A percentile compares a stretch with the other conserved stretches of the same genome.
Conservation (phyloP, 768 basidiomycete genomes). For the Dacryopinax primogenitus region DNA sequence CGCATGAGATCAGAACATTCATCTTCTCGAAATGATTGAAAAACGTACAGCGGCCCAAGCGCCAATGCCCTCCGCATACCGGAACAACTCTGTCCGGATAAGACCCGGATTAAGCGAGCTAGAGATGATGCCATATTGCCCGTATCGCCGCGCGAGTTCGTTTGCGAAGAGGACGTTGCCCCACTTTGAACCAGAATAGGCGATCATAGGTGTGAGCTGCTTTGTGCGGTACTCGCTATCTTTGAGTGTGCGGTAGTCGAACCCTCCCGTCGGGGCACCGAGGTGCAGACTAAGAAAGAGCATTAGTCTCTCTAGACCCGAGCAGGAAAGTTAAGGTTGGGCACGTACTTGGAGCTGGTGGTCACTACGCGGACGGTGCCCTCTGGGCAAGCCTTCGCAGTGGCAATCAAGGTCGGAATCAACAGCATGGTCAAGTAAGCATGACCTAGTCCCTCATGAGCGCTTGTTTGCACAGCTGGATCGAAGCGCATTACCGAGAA, state of each 20-base stretch:
- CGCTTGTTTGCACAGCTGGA: no score
- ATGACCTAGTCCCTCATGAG: conserved; percentile 33
- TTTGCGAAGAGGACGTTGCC: conserved; percentile 11
- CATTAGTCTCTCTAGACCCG: not conserved
- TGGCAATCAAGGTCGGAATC: conserved; percentile 21
- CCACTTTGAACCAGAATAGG: not conserved
- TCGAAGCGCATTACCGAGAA: conserved; percentile 29
- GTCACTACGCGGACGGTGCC: conserved; percentile 38
- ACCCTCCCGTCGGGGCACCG: not conserved
- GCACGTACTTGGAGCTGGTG: conserved; percentile 29
- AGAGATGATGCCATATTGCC: conserved; percentile 12
- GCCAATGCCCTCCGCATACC: not conserved
- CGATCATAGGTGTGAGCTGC: not conserved
- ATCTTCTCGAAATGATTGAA: not conserved
- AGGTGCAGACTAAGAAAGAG: not conserved
- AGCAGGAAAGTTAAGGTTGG: not conserved
- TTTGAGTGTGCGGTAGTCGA: not conserved
- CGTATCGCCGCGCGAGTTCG: conserved; percentile 13
- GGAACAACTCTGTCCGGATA: conserved; percentile 5
- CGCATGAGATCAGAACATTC: not conserved
- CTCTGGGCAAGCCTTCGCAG: conserved; percentile 30
- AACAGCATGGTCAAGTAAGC: conserved; percentile 14
- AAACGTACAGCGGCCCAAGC: not conserved
- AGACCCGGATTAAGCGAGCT: conserved; percentile 12
- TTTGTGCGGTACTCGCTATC: not conserved